Percentiles rank a stretch among this genome's conserved stretches.
Conservation (phyloP, 2,329 filamentous ascomycete species). For the Fusarium nygamai region DNA sequence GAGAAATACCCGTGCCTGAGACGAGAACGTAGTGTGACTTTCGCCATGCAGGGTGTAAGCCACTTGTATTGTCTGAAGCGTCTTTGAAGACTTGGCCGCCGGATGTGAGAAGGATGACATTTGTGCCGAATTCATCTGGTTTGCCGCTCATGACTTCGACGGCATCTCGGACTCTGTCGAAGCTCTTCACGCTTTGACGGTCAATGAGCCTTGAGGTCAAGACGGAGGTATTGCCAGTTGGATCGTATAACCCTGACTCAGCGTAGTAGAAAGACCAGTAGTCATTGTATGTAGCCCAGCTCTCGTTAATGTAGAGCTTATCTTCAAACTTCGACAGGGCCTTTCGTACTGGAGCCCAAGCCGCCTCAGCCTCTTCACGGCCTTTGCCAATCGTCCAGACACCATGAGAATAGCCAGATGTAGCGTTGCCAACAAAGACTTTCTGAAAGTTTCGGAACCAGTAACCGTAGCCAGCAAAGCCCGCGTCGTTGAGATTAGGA, state of each 20-base stretch:
- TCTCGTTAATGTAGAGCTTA: constrained; percentile 26
- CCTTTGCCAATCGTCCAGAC: constrained; percentile 13
- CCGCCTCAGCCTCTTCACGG: constrained; percentile 2
- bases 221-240: constrained; percentile 10
- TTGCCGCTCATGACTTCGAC: constrained; percentile 26
- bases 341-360: constrained; percentile 10
- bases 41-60: constrained; percentile 11
- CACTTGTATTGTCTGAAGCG: constrained; percentile 8
- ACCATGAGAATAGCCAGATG: constrained; percentile 20
- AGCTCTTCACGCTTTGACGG: background rate
- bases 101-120: constrained; percentile 17
- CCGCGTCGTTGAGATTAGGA: constrained; percentile 30
- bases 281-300: constrained; percentile 18
- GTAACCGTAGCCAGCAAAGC: constrained; percentile 24
- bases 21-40: constrained; percentile 19
- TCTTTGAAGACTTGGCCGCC: constrained; percentile 30
- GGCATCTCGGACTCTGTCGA: background rate
- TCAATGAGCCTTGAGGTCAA: constrained; percentile 17
- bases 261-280: constrained; percentile 28
- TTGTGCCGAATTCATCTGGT: constrained; percentile 7
- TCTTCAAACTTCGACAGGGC: constrained; percentile 7
- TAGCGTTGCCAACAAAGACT: constrained; percentile 19
- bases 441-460: constrained; percentile 27
- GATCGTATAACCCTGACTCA: constrained; percentile 14
- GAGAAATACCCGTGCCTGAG: background rate